Evolutionary conservation across 257 asterid genomes (phyloP).

Genomic region (Penstemon davidsonii): DNA sequence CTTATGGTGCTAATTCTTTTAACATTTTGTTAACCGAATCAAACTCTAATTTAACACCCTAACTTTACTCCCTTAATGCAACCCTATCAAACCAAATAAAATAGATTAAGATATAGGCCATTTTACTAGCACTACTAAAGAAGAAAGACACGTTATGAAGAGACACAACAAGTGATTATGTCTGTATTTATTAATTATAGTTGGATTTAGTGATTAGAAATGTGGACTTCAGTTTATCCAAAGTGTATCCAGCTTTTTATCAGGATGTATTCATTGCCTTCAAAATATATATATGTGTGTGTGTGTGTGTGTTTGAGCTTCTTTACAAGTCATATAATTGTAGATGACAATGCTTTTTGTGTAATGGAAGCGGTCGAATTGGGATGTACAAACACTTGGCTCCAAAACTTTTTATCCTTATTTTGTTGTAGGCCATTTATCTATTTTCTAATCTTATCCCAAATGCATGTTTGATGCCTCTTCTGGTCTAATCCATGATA

Average conservation of each 20-base stretch:
- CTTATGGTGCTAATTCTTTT: too few species aligned
- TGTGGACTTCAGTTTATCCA: slow-evolving; percentile 7
- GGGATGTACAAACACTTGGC: slow-evolving; percentile 26
- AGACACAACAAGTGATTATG: slow-evolving; percentile 24
- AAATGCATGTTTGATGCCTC: neutral
- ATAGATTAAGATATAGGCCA: too few species aligned
- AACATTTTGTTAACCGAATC: too few species aligned
- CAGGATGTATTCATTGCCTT: slow-evolving; percentile 14
- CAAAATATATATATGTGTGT: neutral
- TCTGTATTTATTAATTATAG: neutral
- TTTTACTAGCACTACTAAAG: neutral
- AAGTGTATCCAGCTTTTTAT: slow-evolving; percentile 28
- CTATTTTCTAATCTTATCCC: slow-evolving; percentile 17
- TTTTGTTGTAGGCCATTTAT: slow-evolving; percentile 17
- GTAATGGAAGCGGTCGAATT: slow-evolving; percentile 8
- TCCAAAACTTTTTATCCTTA: slow-evolving; percentile 16
- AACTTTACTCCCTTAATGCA: too few species aligned
- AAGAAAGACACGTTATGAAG: neutral
- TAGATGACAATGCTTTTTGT: slow-evolving; percentile 21
- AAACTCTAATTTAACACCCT: too few species aligned
- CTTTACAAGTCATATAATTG: slow-evolving; percentile 33
- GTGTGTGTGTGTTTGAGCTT: slow-evolving; percentile 27
- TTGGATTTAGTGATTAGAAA: slow-evolving; percentile 21
- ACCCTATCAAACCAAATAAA: too few species aligned
- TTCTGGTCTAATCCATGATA: neutral